Evolutionary conservation across 768 basidiomycete genomes (phyloP).

Genomic region (Tephrocybe rancida): DNA sequence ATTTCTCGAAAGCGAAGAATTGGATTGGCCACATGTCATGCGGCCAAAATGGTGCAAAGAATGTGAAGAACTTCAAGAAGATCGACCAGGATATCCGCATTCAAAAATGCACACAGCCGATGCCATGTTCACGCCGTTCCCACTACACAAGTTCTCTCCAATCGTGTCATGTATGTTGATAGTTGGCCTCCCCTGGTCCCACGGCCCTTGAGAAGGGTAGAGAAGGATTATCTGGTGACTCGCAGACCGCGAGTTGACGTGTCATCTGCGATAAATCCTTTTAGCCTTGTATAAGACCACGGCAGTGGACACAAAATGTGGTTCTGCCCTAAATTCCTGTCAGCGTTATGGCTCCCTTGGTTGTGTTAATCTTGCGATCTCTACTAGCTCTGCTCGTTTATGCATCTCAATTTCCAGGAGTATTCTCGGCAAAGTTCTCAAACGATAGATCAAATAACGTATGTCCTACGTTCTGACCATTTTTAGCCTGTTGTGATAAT

Average conservation of each 20-base stretch:
- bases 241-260: constrained; percentile 12
- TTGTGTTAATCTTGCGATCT: constrained; percentile 8
- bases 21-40: no score
- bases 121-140: constrained; percentile 6
- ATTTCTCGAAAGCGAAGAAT: no score
- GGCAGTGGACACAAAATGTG: constrained; percentile 1
- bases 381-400: constrained; percentile 17
- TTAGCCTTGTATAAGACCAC: constrained; percentile 14
- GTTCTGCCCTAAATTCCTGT: not conserved
- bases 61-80: not conserved
- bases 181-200: not conserved
- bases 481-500: not conserved
- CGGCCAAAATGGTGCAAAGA: no score
- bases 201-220: constrained; percentile 10
- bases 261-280: constrained; percentile 13
- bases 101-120: constrained; percentile 1
- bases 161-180: not conserved
- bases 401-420: constrained; percentile 1
- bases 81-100: not conserved
- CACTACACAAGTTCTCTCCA: constrained; percentile 9
- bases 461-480: not conserved
- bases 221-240: constrained; percentile 7
- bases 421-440: constrained; percentile 31
- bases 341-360: constrained; percentile 15
- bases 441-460: constrained; percentile 40